Evolutionary conservation across 148 eudicot species (phyloP).

Genomic region (Nepenthes mirabilis): DNA sequence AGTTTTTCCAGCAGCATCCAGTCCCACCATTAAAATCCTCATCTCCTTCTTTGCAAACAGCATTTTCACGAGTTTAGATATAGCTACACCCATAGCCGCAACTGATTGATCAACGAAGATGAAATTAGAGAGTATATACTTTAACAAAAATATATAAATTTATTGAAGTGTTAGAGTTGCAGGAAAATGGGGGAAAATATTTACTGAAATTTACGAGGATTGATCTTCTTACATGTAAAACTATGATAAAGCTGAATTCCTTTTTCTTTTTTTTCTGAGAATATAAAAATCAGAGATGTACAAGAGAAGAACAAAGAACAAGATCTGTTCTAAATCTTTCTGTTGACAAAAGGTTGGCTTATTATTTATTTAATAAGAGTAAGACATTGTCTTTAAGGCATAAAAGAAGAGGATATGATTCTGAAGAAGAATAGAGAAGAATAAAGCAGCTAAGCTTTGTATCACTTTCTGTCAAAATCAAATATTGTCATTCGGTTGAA

Average conservation of each 20-base stretch:
- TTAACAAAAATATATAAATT: not conserved
- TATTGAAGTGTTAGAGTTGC: not conserved
- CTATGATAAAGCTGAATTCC: too few species aligned
- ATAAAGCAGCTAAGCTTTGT: not conserved
- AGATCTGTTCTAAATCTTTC: too few species aligned
- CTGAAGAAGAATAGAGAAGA: constrained; percentile 1
- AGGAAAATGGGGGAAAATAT: too few species aligned
- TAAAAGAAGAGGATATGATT: constrained; percentile 1
- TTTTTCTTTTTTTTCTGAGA: too few species aligned
- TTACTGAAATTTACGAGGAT: too few species aligned
- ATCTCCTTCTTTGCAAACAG: constrained; percentile 70
- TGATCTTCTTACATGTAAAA: too few species aligned
- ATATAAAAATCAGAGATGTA: too few species aligned
- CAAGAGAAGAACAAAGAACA: not conserved
- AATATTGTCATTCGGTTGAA: too few species aligned
- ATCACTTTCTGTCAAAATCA: too few species aligned
- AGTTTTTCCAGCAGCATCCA: constrained; percentile 83
- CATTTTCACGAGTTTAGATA: constrained; percentile 40
- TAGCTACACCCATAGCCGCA: constrained; percentile 43
- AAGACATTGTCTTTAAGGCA: not conserved
- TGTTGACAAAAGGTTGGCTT: not conserved
- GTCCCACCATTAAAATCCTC: constrained; percentile 87
- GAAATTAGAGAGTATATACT: not conserved
- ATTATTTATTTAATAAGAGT: not conserved
- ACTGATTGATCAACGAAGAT: constrained; percentile 3